Base-by-base conservation (phyloP, 2,329 filamentous ascomycete genomes). In the Elsinoe perseae region DNA sequence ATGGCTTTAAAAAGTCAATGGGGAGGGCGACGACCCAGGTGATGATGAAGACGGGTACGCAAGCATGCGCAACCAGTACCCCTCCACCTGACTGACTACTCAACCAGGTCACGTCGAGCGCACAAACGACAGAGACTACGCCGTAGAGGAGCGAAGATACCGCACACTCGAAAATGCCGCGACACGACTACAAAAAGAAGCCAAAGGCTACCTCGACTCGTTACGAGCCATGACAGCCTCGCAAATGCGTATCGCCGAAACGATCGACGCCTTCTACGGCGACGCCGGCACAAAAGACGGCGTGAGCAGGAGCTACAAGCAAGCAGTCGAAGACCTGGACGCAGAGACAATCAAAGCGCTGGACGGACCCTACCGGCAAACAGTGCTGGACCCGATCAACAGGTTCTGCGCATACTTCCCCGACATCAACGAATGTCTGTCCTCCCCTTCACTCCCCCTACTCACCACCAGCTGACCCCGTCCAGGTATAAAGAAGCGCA, bases 201-300 rank as follows among this genome's bases (percentile, higher is more conserved):
- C 95, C 50, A 97, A 96, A 73, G 95, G 95, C 56, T 98, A 98
- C 70, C 78, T 98, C 55, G 95, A 98, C 75, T 95, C 90, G 16
- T 78, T 98, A 65, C 83, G 93, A 84, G 92, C 93, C 64, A 98
- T 98, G 93, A 98, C 93, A 14, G 92, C 93, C 54, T 96, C 91
- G 55, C 93, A 98, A 75, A 97, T 98, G 92, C 86, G 92, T 68
- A 97, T 98, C 71, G 93, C 93, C 62, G 93, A 98, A 73, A 98
- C 93, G 18, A 98, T 98, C 73, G 93, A 98, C 74, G 93, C 93
- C 38, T 98, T 98, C 73, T 98, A 98, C 75, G 93, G 93, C 56
- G 93, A 98, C 69, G 86, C 91, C 1, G 95, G 95, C 53, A 90
- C 93, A 52, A 89, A 85, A 66, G 95, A 98, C 70, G 93, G 93